These are phyloP conservation scores for Phytophthora pisi DNA, from an alignment of 352 stramenopile species.

Conservation along the genomic window DNA sequence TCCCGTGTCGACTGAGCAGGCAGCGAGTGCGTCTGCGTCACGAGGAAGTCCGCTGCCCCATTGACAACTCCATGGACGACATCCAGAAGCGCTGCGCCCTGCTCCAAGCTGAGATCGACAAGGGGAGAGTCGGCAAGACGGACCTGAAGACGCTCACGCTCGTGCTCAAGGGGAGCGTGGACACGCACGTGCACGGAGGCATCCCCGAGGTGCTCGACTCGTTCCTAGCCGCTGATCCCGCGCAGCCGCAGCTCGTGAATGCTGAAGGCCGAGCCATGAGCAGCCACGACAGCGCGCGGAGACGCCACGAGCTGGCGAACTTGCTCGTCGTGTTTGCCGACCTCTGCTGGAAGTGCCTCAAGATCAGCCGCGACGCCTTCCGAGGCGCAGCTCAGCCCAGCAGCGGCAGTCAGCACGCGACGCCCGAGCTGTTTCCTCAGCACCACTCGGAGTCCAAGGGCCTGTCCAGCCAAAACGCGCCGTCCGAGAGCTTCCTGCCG, in stretches of 20 bases:
- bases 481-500: background rate
- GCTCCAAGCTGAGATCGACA: conserved; percentile 61
- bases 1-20: conserved; percentile 58
- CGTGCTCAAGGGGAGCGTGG: conserved; percentile 81
- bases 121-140: conserved; percentile 46
- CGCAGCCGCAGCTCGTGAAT: conserved; percentile 33
- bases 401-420: background rate
- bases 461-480: background rate
- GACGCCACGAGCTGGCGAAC: conserved; percentile 56
- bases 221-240: conserved; percentile 43
- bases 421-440: background rate
- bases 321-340: conserved; percentile 63
- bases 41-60: conserved; percentile 64
- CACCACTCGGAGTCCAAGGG: too few relatives aligned
- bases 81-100: conserved; percentile 66
- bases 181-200: conserved; percentile 79
- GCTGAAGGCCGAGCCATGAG: conserved; percentile 43
- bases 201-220: conserved; percentile 76
- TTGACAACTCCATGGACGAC: conserved; percentile 82
- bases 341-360: conserved; percentile 59
- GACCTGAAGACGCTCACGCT: conserved; percentile 81
- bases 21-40: conserved; percentile 45
- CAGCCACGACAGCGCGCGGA: conserved; percentile 29
- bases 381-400: conserved; percentile 29
- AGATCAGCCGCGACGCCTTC: conserved; percentile 69